phyloP scores from a whole-genome alignment of 768 basidiomycete genomes.

The Kwoniella sp. region DNA sequence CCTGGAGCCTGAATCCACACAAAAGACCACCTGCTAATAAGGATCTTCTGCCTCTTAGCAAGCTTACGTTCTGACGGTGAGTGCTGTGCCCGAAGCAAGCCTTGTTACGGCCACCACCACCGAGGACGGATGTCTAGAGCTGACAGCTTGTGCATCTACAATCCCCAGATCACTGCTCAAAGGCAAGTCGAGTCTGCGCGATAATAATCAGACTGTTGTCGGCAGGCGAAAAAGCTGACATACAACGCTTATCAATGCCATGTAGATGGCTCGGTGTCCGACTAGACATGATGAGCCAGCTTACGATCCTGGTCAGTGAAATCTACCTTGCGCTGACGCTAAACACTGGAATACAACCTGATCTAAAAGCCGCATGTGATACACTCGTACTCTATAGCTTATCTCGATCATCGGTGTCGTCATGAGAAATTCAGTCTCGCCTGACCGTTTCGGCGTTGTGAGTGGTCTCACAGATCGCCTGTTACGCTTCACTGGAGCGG shows the following conservation, averaged over 20 bases:
- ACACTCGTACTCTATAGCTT: too few species aligned
- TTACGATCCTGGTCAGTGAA: conserved; percentile 61
- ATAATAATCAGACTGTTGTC: too few species aligned
- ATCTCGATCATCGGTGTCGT: conserved; percentile 71
- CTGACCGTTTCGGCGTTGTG: conserved; percentile 67
- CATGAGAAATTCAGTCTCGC: conserved; percentile 62
- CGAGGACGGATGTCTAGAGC: too few species aligned
- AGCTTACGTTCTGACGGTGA: neutral
- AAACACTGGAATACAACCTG: too few species aligned
- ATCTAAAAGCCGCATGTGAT: too few species aligned
- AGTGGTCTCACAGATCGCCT: neutral
- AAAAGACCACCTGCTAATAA: too few species aligned
- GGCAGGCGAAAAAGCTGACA: too few species aligned
- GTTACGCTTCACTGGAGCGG: too few species aligned
- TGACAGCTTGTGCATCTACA: too few species aligned
- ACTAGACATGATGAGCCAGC: conserved; percentile 67
- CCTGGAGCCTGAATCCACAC: too few species aligned
- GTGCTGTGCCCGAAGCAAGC: neutral
- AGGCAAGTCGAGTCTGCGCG: neutral
- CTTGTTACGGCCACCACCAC: too few species aligned
- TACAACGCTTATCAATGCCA: neutral
- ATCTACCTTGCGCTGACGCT: neutral
- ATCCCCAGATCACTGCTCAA: conserved; percentile 4
- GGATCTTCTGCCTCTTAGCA: neutral
- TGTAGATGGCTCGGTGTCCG: conserved; percentile 65